These are phyloP conservation scores for Hypoxylon perforatum DNA, from an alignment of 495 filamentous ascomycete species.

Conservation along the genomic window DNA sequence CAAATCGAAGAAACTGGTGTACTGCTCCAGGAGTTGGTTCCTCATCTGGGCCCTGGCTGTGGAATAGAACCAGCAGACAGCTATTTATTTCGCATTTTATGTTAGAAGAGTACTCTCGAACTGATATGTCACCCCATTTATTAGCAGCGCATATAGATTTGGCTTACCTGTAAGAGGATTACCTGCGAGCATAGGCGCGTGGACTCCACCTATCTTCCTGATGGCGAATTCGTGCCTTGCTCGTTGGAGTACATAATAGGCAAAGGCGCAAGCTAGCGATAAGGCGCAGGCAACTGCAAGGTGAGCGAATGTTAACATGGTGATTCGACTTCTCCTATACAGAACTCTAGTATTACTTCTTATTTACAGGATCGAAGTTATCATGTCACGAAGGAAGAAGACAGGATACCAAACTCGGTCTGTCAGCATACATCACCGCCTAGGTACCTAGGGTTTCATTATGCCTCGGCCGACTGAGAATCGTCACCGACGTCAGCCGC, in stretches of 20 bases:
- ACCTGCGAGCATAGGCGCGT: constrained; percentile 25
- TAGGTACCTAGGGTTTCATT: background rate
- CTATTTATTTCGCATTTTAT: constrained; percentile 17
- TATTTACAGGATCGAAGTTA: background rate
- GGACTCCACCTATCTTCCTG: constrained; percentile 35
- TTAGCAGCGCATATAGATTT: background rate
- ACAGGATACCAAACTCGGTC: background rate
- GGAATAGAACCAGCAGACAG: constrained; percentile 11
- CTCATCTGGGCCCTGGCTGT: constrained; percentile 42
- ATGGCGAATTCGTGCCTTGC: constrained; percentile 32
- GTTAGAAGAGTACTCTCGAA: constrained; percentile 19
- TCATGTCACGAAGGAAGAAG: background rate
- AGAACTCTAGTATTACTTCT: background rate
- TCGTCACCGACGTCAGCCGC: constrained; percentile 18
- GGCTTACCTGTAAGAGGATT: constrained; percentile 37
- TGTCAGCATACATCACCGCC: background rate
- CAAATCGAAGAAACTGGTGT: constrained; percentile 42
- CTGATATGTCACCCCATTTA: background rate
- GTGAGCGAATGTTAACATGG: constrained; percentile 22
- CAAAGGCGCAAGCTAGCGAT: constrained; percentile 13
- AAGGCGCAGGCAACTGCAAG: constrained; percentile 6
- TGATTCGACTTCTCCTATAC: background rate
- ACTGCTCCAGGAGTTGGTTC: constrained; percentile 49
- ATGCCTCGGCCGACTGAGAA: background rate
- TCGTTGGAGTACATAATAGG: constrained; percentile 27